Evolutionary conservation across 495 filamentous ascomycete species (phyloP).

Genomic region (Cercophora newfieldiana): DNA sequence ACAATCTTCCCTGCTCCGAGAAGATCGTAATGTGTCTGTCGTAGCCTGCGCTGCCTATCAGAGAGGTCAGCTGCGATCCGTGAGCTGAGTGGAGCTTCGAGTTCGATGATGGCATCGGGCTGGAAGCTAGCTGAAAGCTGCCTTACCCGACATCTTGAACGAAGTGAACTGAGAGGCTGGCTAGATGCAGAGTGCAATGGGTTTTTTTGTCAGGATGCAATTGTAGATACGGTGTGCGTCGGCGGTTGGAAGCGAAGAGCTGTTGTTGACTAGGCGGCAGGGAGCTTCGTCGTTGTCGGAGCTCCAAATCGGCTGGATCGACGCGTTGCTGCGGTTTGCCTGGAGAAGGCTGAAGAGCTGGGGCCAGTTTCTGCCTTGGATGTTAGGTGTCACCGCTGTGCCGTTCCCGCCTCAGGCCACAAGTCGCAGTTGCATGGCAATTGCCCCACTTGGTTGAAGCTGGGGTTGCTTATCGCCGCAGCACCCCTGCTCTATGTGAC

Average conservation of each 20-base stretch:
- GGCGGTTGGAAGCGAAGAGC: slow-evolving; percentile 3
- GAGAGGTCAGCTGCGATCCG: slow-evolving; percentile 24
- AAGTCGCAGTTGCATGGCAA: background rate
- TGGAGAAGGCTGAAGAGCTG: slow-evolving; percentile 35
- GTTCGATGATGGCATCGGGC: slow-evolving; percentile 15
- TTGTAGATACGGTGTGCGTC: slow-evolving; percentile 9
- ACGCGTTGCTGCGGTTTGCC: slow-evolving; percentile 46
- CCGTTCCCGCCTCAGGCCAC: background rate
- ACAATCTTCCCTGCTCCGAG: slow-evolving; percentile 95
- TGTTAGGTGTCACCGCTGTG: slow-evolving; percentile 14
- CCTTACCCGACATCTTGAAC: slow-evolving; percentile 49
- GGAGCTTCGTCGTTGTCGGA: slow-evolving; percentile 36
- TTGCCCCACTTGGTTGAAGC: slow-evolving; percentile 10
- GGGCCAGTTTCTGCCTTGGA: slow-evolving; percentile 20
- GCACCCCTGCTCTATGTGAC: slow-evolving; percentile 24
- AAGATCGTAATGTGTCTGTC: slow-evolving; percentile 99
- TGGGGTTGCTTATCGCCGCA: slow-evolving; percentile 28
- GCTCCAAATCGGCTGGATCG: slow-evolving; percentile 29
- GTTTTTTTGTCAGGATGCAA: background rate
- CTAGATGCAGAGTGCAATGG: background rate
- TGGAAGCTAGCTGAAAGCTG: slow-evolving; percentile 24
- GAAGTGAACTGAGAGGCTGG: slow-evolving; percentile 8
- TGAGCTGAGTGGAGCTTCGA: slow-evolving; percentile 28
- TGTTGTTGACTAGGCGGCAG: slow-evolving; percentile 27
- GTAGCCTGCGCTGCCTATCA: slow-evolving; percentile 87